Conservation (phyloP, 768 basidiomycete genomes). For the Auricularia sp. region DNA sequence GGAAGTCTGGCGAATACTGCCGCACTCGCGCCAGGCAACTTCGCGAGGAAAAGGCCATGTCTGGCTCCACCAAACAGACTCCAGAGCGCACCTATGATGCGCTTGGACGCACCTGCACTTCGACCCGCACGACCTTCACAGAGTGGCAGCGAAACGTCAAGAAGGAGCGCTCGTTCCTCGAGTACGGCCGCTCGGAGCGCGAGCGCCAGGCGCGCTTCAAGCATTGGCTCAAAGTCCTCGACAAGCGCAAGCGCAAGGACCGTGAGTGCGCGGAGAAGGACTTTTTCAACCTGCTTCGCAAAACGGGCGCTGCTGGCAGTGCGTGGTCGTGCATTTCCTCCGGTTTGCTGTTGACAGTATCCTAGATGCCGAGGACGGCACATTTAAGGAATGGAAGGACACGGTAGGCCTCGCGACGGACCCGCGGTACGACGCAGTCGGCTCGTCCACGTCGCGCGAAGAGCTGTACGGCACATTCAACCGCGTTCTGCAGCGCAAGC, state of each 20-base stretch:
- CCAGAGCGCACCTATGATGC: conserved; percentile 67
- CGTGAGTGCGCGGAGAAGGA: conserved; percentile 78
- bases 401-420: conserved; percentile 54
- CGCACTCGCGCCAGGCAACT: conserved; percentile 83
- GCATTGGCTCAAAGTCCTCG: conserved; percentile 72
- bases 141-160: conserved; percentile 87
- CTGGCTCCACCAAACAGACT: conserved; percentile 23
- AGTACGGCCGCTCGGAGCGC: conserved; percentile 87
- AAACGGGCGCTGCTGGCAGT: conserved; percentile 76
- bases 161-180: conserved; percentile 85
- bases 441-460: conserved; percentile 86
- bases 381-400: conserved; percentile 19
- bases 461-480: conserved; percentile 49
- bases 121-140: conserved; percentile 82
- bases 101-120: conserved; percentile 69
- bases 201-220: conserved; percentile 89
- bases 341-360: too few relatives aligned
- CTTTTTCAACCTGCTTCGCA: conserved; percentile 71
- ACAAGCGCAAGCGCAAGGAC: conserved; percentile 66
- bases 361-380: background rate
- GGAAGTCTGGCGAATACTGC: conserved; percentile 95
- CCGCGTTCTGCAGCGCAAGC: conserved; percentile 4
- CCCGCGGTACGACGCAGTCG: conserved; percentile 87
- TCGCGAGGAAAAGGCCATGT: conserved; percentile 48
- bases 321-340: too few relatives aligned